A percentile compares a stretch with the other conserved stretches of the same genome.
phyloP scores from a whole-genome alignment of 2,329 filamentous ascomycete species.

The Beauveria caledonica region DNA sequence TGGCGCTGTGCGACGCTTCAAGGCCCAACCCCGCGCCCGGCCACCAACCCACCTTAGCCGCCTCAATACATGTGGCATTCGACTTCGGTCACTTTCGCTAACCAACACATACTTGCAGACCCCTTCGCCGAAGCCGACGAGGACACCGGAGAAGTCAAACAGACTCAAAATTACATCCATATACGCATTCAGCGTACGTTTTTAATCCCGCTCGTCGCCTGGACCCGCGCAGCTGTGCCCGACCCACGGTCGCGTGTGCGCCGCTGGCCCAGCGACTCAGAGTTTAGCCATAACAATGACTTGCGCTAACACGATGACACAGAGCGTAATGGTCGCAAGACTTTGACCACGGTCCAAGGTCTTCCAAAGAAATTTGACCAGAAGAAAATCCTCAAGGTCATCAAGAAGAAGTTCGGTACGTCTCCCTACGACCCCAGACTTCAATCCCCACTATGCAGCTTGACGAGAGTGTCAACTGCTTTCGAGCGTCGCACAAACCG shows the following conservation, averaged over 20 bases:
- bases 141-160: slow-evolving; percentile 91
- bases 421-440: slow-evolving; percentile 3
- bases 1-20: background rate
- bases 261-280: background rate
- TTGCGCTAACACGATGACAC: slow-evolving; percentile 31
- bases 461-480: background rate
- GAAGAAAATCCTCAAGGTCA: slow-evolving; percentile 99
- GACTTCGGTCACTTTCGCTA: slow-evolving; percentile 17
- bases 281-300: background rate
- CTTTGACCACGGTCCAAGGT: slow-evolving; percentile 98
- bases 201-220: slow-evolving; percentile 8
- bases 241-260: slow-evolving; percentile 5
- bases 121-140: slow-evolving; percentile 99
- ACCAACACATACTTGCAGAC: slow-evolving; percentile 49
- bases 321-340: slow-evolving; percentile 99
- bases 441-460: background rate
- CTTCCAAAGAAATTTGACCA: slow-evolving; percentile 98
- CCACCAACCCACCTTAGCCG: background rate
- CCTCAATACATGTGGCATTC: background rate
- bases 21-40: slow-evolving; percentile 5
- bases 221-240: background rate
- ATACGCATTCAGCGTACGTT: slow-evolving; percentile 97
- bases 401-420: slow-evolving; percentile 98
- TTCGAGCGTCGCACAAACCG: background rate
- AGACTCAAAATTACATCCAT: slow-evolving; percentile 97